Conservation (phyloP, 352 stramenopile species). For the Globisporangium abappressorium region DNA sequence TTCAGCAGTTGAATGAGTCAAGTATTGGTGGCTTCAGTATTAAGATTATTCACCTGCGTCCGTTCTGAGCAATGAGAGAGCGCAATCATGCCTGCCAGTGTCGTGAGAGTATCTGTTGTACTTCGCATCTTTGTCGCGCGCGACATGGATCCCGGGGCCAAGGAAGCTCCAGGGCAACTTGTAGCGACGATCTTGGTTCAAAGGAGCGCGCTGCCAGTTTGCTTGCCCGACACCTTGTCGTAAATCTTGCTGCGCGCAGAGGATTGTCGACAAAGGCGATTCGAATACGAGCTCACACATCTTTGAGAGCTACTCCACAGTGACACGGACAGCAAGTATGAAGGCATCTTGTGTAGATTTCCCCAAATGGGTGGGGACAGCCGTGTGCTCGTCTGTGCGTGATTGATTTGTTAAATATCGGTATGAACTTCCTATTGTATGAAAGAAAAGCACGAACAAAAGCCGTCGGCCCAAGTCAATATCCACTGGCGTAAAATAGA, state of each 20-base stretch:
- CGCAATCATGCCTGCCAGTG: too few relatives aligned
- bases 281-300: too few relatives aligned
- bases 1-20: too few relatives aligned
- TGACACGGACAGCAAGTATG: too few relatives aligned
- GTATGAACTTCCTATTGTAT: neutral
- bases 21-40: too few relatives aligned
- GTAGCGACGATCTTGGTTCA: neutral
- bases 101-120: too few relatives aligned
- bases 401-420: constrained; percentile 12
- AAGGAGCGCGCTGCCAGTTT: neutral
- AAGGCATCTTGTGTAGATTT: neutral
- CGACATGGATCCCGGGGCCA: too few relatives aligned
- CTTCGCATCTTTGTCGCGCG: too few relatives aligned
- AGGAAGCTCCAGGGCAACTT: neutral
- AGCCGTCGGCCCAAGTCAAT: neutral
- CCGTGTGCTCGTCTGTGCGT: neutral
- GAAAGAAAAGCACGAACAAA: constrained; percentile 2
- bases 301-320: too few relatives aligned
- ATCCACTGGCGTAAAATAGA: constrained; percentile 7
- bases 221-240: neutral
- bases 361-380: neutral
- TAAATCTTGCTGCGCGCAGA: neutral
- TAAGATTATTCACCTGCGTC: too few relatives aligned
- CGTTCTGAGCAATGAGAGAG: too few relatives aligned
- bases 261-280: neutral